Percentiles rank a stretch among this genome's conserved stretches.
phyloP scores from a whole-genome alignment of 805 yeast genomes.

The Grigorovia yakushimaensis region DNA sequence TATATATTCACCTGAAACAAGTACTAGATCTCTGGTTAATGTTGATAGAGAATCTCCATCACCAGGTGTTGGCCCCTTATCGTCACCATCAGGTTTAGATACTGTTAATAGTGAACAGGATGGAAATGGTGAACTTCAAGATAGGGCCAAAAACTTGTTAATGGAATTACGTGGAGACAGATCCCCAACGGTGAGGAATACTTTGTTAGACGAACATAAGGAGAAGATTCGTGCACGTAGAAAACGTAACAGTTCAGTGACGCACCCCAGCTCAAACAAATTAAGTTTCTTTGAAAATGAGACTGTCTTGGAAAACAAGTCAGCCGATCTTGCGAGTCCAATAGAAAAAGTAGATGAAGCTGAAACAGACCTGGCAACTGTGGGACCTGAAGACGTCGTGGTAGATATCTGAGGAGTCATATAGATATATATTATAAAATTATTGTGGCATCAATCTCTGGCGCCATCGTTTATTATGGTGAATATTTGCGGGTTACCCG shows the following conservation, averaged over 20 bases:
- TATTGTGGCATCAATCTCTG: not conserved
- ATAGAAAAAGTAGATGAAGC: not conserved
- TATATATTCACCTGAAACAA: conserved; percentile 21
- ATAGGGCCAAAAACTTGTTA: conserved; percentile 53
- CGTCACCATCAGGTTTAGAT: not conserved
- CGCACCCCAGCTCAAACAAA: conserved; percentile 7
- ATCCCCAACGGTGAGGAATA: conserved; percentile 17
- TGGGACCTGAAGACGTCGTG: not conserved
- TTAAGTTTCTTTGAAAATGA: conserved; percentile 9
- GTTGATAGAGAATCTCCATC: conserved; percentile 2
- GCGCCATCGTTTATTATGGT: not conserved
- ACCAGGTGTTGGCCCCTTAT: conserved; percentile 2
- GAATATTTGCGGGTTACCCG: not conserved
- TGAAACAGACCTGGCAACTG: not conserved
- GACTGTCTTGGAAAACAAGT: not conserved
- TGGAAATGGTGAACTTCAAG: conserved; percentile 25
- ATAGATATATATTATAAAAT: not conserved
- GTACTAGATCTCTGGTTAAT: not conserved
- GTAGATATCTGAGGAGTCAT: not conserved
- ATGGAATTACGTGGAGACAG: conserved; percentile 45
- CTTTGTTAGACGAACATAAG: conserved; percentile 19
- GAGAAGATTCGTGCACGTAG: conserved; percentile 23
- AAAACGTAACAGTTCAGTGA: conserved; percentile 10
- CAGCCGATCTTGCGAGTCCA: no score
- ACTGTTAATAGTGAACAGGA: conserved; percentile 1